Conservation (phyloP, 2,329 filamentous ascomycete genomes). For the Paraphaeosphaeria sporulosa region DNA sequence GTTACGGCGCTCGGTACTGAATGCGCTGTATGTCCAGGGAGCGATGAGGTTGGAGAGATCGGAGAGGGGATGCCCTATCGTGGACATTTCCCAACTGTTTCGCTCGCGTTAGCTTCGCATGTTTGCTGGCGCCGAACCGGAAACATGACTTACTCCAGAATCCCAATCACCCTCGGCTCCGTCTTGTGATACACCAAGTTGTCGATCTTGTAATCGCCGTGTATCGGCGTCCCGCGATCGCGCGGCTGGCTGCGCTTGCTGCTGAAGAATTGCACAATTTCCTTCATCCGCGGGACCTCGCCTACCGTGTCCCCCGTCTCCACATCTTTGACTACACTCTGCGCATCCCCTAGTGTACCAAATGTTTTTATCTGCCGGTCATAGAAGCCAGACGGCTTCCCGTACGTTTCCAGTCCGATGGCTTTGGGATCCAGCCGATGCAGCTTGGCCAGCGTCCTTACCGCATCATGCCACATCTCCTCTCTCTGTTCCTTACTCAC, state of each 20-base stretch:
- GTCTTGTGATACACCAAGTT: slow-evolving; percentile 76
- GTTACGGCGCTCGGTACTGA: slow-evolving; percentile 44
- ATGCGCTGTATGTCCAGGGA: slow-evolving; percentile 49
- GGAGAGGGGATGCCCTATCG: slow-evolving; percentile 87
- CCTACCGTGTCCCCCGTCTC: slow-evolving; percentile 79
- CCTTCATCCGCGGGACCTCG: slow-evolving; percentile 77
- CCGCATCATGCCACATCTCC: slow-evolving; percentile 82
- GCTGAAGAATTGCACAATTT: slow-evolving; percentile 77
- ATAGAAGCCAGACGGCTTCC: slow-evolving; percentile 78
- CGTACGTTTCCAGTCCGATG: slow-evolving; percentile 75
- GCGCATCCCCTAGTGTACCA: slow-evolving; percentile 75
- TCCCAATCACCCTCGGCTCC: slow-evolving; percentile 83
- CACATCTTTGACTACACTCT: slow-evolving; percentile 75
- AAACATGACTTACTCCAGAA: slow-evolving; percentile 70
- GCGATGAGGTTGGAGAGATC: slow-evolving; percentile 80
- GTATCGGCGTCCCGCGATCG: slow-evolving; percentile 79
- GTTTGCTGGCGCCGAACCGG: slow-evolving; percentile 14
- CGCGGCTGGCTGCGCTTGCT: slow-evolving; percentile 71
- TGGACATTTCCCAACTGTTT: slow-evolving; percentile 88
- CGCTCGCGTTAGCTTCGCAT: neutral
- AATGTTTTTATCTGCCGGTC: slow-evolving; percentile 83
- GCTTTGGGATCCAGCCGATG: slow-evolving; percentile 72
- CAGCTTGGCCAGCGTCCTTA: slow-evolving; percentile 80
- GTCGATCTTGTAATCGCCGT: slow-evolving; percentile 88
- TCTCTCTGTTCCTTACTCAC: slow-evolving; percentile 70